phyloP scores from a whole-genome alignment of 139 green algal species.

The Chlorella sp. region DNA sequence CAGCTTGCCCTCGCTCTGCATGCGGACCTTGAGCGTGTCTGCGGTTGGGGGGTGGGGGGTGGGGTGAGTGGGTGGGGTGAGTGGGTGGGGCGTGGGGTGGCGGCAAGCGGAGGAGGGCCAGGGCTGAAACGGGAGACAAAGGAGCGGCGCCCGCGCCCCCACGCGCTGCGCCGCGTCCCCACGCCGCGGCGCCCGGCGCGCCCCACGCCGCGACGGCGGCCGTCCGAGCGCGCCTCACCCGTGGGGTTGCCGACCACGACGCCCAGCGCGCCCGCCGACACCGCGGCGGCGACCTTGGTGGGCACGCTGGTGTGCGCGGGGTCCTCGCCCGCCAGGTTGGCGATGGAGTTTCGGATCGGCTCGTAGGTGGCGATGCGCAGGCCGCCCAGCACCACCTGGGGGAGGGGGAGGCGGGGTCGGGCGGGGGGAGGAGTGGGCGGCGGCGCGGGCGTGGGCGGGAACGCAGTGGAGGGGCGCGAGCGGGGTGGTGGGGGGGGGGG shows the following conservation, averaged over 20 bases:
- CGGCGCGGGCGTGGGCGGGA: neutral
- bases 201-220: too few species aligned
- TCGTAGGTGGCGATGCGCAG: conserved; percentile 96
- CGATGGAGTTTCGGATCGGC: conserved; percentile 55
- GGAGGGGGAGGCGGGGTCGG: neutral
- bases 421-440: neutral
- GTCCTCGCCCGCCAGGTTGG: neutral
- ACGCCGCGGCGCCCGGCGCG: too few species aligned
- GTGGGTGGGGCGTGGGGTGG: conserved; percentile 77
- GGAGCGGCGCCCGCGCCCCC: too few species aligned
- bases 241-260: conserved; percentile 16
- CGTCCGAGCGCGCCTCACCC: too few species aligned
- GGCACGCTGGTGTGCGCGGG: neutral
- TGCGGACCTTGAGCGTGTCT: conserved; percentile 91
- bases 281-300: conserved; percentile 11
- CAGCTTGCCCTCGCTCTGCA: conserved; percentile 93
- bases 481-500: neutral
- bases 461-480: neutral
- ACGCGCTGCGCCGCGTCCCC: too few species aligned
- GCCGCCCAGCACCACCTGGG: conserved; percentile 91
- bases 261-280: conserved; percentile 1
- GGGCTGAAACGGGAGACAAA: too few species aligned
- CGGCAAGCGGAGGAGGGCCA: too few species aligned
- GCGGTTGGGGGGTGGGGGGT: neutral
- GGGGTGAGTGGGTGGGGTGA: conserved; percentile 47